Percentiles rank a stretch among this genome's conserved stretches.
These are phyloP conservation scores for Saccharum hybrid DNA, from an alignment of 202 grass and related monocot genomes.

Conservation along the genomic window DNA sequence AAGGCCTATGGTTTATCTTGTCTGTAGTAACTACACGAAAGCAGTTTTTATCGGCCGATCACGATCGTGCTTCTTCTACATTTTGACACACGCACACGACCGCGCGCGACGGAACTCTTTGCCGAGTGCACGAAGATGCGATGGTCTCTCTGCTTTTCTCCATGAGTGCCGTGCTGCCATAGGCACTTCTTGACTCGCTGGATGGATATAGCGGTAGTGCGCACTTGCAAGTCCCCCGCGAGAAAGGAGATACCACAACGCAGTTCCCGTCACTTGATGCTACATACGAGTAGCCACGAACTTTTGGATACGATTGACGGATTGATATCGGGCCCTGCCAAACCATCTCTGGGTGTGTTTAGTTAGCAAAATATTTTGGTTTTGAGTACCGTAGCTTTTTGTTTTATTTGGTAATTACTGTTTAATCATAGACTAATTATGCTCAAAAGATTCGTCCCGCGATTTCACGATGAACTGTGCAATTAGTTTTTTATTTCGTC, in stretches of 20 bases:
- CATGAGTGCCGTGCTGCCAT: not conserved
- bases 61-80: not conserved
- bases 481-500: too few relatives aligned
- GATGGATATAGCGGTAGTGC: not conserved
- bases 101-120: not conserved
- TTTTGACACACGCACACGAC: not conserved
- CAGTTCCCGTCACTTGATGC: slow-evolving; percentile 11
- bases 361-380: too few relatives aligned
- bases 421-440: too few relatives aligned
- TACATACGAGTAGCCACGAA: not conserved
- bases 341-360: too few relatives aligned
- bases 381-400: too few relatives aligned
- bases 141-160: not conserved
- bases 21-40: too few relatives aligned
- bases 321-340: not conserved
- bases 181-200: too few relatives aligned
- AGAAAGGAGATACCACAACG: not conserved
- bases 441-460: too few relatives aligned
- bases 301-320: not conserved
- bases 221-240: not conserved
- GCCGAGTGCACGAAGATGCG: too few relatives aligned
- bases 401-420: too few relatives aligned
- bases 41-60: not conserved
- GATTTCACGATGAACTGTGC: too few relatives aligned
- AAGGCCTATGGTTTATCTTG: too few relatives aligned